These are phyloP conservation scores for Pseudoscleropodium purum DNA, from an alignment of 225 moss, liverwort and hornwort genomes.

Conservation along the genomic window DNA sequence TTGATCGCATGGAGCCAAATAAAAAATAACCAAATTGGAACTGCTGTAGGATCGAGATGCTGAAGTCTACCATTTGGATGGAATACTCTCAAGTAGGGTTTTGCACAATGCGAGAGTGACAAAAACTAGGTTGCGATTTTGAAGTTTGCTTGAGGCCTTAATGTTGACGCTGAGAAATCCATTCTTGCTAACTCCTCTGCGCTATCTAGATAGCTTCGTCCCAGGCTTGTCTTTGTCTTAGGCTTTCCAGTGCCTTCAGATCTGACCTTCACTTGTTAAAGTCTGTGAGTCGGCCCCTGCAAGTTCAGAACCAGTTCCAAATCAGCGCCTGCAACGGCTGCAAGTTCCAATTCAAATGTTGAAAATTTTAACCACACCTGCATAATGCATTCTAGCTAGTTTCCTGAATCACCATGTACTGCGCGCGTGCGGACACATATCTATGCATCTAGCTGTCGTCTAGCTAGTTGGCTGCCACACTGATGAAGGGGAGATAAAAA, in stretches of 20 bases:
- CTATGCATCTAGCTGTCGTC: background rate
- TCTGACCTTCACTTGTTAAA: conserved; percentile 17
- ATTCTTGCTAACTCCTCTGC: background rate
- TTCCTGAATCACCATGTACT: background rate
- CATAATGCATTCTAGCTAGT: background rate
- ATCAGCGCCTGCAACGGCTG: background rate
- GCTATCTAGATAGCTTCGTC: conserved; percentile 1
- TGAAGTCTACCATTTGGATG: background rate
- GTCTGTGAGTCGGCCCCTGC: conserved; percentile 7
- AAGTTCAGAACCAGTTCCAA: background rate
- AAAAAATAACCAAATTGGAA: background rate
- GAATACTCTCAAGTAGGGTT: background rate
- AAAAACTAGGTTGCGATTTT: background rate
- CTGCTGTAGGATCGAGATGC: background rate
- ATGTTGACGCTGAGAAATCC: conserved; percentile 4
- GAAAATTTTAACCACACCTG: background rate
- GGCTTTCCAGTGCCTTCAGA: conserved; percentile 6
- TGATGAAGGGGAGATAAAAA: background rate
- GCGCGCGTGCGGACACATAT: background rate
- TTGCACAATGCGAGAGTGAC: background rate
- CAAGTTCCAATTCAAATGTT: background rate
- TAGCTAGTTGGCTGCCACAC: background rate
- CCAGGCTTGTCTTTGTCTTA: background rate
- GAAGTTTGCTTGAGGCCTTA: conserved; percentile 30
- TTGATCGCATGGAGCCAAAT: background rate